Evolutionary conservation across 2,329 filamentous ascomycete species (phyloP).

Genomic region (Blastomyces gilchristii): DNA sequence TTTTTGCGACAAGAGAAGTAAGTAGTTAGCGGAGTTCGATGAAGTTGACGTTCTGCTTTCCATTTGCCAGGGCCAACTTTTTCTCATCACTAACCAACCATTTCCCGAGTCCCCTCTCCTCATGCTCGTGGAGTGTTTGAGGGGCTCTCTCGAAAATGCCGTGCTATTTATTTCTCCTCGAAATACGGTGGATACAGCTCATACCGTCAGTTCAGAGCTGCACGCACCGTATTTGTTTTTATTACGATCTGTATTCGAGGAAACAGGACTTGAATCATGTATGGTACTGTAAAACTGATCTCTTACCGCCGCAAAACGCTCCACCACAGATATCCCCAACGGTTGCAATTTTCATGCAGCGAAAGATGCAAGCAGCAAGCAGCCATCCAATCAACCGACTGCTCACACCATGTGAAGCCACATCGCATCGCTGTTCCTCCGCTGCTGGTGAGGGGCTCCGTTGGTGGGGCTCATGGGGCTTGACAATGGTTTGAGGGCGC

Average conservation of each 20-base stretch:
- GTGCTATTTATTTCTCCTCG: not conserved
- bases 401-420: not conserved
- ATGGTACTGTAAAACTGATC: not conserved
- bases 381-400: not conserved
- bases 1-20: not conserved
- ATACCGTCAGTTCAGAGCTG: not conserved
- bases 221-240: not conserved
- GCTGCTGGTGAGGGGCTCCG: not conserved
- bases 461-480: not conserved
- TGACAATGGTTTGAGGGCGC: not conserved
- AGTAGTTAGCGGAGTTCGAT: not conserved
- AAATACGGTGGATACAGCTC: not conserved
- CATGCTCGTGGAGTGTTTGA: not conserved
- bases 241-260: not conserved
- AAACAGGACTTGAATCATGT: not conserved
- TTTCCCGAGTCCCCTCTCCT: not conserved
- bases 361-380: not conserved
- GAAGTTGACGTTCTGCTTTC: not conserved
- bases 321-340: not conserved
- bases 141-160: not conserved
- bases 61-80: constrained; percentile 4
- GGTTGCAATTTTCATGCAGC: not conserved
- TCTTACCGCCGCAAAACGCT: not conserved
- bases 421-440: not conserved
- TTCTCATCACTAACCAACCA: not conserved